These are phyloP conservation scores for Aureobasidium leucospermi DNA, from an alignment of 2,329 filamentous ascomycete species.

Conservation along the genomic window DNA sequence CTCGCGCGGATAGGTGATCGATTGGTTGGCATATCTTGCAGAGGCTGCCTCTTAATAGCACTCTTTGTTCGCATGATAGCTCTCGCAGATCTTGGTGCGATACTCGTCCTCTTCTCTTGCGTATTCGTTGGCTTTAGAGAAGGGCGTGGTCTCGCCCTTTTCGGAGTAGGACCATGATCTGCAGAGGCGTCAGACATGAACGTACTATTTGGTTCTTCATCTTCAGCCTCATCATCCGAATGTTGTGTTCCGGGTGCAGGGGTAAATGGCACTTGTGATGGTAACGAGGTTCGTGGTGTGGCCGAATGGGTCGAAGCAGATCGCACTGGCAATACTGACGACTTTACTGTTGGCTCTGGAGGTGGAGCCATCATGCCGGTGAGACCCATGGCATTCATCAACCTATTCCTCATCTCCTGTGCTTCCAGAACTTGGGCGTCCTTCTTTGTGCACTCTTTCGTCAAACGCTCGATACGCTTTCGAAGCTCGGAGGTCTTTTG, in stretches of 20 bases:
- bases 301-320: slow-evolving; percentile 14
- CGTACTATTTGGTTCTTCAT: slow-evolving; percentile 17
- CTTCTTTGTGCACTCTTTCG: slow-evolving; percentile 27
- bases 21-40: slow-evolving; percentile 23
- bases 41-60: slow-evolving; percentile 20
- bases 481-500: slow-evolving; percentile 19
- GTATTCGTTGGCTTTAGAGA: slow-evolving; percentile 27
- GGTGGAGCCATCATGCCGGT: slow-evolving; percentile 5
- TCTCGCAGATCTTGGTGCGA: slow-evolving; percentile 13
- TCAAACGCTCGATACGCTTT: slow-evolving; percentile 24
- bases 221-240: slow-evolving; percentile 8
- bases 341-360: slow-evolving; percentile 12
- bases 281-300: not conserved
- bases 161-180: slow-evolving; percentile 32
- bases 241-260: not conserved
- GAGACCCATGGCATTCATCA: slow-evolving; percentile 32
- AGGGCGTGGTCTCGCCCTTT: slow-evolving; percentile 32
- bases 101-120: slow-evolving; percentile 23
- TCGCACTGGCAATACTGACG: slow-evolving; percentile 13
- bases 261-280: slow-evolving; percentile 1
- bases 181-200: slow-evolving; percentile 26
- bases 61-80: slow-evolving; percentile 18
- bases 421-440: slow-evolving; percentile 32
- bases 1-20: slow-evolving; percentile 18
- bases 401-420: slow-evolving; percentile 29